Percentiles rank a stretch among this genome's conserved stretches.
These are phyloP conservation scores for Thecaphora frezii DNA, from an alignment of 1,284 basidiomycete genomes.

Conservation along the genomic window DNA sequence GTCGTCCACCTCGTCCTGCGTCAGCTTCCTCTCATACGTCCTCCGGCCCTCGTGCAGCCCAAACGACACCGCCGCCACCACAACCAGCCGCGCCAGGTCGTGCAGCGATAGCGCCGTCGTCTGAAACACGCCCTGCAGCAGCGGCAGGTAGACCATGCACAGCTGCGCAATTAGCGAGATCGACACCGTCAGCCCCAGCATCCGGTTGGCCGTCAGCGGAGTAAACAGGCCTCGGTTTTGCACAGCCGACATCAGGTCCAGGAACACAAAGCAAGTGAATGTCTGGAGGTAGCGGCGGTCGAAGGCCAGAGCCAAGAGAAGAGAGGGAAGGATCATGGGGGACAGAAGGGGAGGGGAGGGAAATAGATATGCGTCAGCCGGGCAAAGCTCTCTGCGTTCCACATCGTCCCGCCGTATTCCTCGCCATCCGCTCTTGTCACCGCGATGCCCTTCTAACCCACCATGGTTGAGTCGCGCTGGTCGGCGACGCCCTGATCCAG, in stretches of 20 bases:
- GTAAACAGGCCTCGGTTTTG: conserved; percentile 76
- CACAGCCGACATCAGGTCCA: conserved; percentile 89
- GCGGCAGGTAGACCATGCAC: conserved; percentile 81
- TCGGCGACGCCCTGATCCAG: conserved; percentile 16
- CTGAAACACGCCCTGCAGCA: conserved; percentile 90
- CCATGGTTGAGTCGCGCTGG: conserved; percentile 34
- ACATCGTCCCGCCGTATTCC: too few species aligned
- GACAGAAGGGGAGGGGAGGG: background rate
- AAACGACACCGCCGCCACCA: conserved; percentile 73
- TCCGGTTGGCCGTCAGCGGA: conserved; percentile 67
- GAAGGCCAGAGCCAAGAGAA: too few species aligned
- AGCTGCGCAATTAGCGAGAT: conserved; percentile 82
- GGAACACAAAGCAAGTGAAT: conserved; percentile 93
- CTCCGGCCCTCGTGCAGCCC: conserved; percentile 77
- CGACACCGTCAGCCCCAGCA: conserved; percentile 84
- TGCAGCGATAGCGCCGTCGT: conserved; percentile 73
- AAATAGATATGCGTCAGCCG: background rate
- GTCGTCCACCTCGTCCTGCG: conserved; percentile 12
- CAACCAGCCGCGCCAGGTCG: conserved; percentile 74
- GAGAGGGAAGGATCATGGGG: too few species aligned
- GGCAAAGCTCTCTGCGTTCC: conserved; percentile 1
- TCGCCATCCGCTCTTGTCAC: too few species aligned
- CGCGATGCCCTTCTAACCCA: background rate
- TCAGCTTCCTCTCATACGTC: conserved; percentile 66
- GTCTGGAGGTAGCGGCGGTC: conserved; percentile 66